Conservation (phyloP, 2,329 filamentous ascomycete species). For the Bipolaris oryzae region DNA sequence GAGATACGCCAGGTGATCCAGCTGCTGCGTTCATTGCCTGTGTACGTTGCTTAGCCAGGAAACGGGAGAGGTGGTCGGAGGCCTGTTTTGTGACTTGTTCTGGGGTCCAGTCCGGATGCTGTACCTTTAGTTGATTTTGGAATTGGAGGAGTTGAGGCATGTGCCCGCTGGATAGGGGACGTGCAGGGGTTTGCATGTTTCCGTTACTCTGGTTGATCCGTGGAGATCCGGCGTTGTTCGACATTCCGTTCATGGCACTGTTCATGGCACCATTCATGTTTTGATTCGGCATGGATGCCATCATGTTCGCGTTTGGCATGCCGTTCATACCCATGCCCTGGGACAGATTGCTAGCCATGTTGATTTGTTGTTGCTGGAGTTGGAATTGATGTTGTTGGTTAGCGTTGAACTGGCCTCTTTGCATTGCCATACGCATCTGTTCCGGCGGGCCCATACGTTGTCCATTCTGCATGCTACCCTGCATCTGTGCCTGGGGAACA, state of each 20-base stretch:
- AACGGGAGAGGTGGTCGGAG: conserved; percentile 42
- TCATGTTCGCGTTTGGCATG: conserved; percentile 47
- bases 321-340: conserved; percentile 42
- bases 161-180: conserved; percentile 41
- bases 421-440: conserved; percentile 49
- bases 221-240: conserved; percentile 44
- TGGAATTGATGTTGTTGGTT: conserved; percentile 47
- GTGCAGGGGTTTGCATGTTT: conserved; percentile 37
- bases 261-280: conserved; percentile 42
- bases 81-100: conserved; percentile 45
- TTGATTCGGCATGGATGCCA: conserved; percentile 39
- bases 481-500: conserved; percentile 73
- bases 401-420: conserved; percentile 41
- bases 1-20: conserved; percentile 39
- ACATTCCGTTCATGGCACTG: conserved; percentile 43
- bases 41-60: conserved; percentile 41
- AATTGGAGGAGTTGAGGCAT: conserved; percentile 44
- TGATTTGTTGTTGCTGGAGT: conserved; percentile 48
- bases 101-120: conserved; percentile 45
- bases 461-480: conserved; percentile 62
- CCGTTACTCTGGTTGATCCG: conserved; percentile 40
- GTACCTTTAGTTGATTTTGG: conserved; percentile 40
- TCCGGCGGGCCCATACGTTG: conserved; percentile 61
- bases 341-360: conserved; percentile 43
- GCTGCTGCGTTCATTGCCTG: conserved; percentile 48